A percentile compares a stretch with the other conserved stretches of the same genome.
Conservation (phyloP, 257 asterid genomes). For the Dorcoceras hygrometricum region DNA sequence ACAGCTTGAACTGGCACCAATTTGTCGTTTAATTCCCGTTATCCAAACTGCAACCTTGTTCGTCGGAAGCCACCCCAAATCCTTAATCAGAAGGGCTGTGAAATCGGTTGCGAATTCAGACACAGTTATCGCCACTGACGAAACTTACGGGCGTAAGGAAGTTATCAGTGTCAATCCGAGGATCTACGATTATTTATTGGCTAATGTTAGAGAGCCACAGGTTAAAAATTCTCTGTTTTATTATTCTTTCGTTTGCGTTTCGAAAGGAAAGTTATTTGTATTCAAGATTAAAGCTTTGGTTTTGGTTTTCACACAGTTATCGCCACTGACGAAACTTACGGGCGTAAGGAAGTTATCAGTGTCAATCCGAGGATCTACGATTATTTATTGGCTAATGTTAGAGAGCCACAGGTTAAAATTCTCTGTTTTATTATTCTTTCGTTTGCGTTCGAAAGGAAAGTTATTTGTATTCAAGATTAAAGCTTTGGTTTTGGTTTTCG, state of each 20-base stretch:
- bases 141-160: constrained; percentile 68
- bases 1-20: constrained; percentile 15
- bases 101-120: constrained; percentile 39
- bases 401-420: constrained; percentile 72
- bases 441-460: not conserved
- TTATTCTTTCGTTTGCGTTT: constrained; percentile 11
- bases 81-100: constrained; percentile 25
- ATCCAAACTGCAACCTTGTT: constrained; percentile 17
- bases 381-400: constrained; percentile 71
- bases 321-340: constrained; percentile 52
- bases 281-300: not conserved
- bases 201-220: constrained; percentile 85
- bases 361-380: constrained; percentile 66
- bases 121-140: constrained; percentile 45
- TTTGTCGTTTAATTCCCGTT: constrained; percentile 20
- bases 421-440: constrained; percentile 2
- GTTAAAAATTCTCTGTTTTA: constrained; percentile 26
- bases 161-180: constrained; percentile 68
- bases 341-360: constrained; percentile 75
- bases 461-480: constrained; percentile 4
- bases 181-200: constrained; percentile 69
- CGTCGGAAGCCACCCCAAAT: constrained; percentile 16
- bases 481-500: not conserved
- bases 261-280: not conserved
- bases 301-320: constrained; percentile 30